These are phyloP conservation scores for Zelopaecilomyces penicillatus DNA, from an alignment of 2,329 filamentous ascomycete genomes.

Conservation along the genomic window DNA sequence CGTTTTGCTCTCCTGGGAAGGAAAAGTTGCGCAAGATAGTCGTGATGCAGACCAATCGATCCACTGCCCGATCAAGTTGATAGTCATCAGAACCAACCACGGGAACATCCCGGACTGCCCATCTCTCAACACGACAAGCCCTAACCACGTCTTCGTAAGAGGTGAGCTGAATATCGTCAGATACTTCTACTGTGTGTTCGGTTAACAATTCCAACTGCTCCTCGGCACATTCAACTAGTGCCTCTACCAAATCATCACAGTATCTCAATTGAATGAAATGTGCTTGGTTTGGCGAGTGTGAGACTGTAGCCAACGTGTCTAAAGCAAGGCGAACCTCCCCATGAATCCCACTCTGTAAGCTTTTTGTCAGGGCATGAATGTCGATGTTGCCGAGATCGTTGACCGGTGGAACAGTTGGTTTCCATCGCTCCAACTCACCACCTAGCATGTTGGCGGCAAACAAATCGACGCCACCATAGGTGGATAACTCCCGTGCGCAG, in stretches of 20 bases:
- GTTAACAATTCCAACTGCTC: constrained; percentile 78
- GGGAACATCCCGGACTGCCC: constrained; percentile 62
- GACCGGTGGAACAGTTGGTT: constrained; percentile 66
- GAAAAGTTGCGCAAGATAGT: constrained; percentile 90
- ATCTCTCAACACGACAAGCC: constrained; percentile 65
- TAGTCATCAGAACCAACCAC: constrained; percentile 70
- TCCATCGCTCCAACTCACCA: constrained; percentile 56
- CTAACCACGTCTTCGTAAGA: constrained; percentile 84
- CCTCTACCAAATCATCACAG: constrained; percentile 84
- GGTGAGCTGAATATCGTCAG: constrained; percentile 73
- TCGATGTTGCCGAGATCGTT: constrained; percentile 82
- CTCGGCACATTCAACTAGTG: constrained; percentile 82
- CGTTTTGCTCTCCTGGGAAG: constrained; percentile 53
- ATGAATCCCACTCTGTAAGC: constrained; percentile 81
- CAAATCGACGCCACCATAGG: constrained; percentile 66
- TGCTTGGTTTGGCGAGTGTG: constrained; percentile 52
- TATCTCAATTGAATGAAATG: constrained; percentile 59
- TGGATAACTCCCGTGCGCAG: constrained; percentile 44
- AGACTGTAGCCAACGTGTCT: constrained; percentile 68
- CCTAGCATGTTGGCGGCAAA: constrained; percentile 56
- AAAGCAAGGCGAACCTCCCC: constrained; percentile 84
- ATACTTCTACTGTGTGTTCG: constrained; percentile 76
- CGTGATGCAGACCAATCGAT: constrained; percentile 81
- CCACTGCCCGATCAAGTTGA: constrained; percentile 76
- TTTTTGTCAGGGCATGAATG: constrained; percentile 80